Evolutionary conservation across 2,329 filamentous ascomycete genomes (phyloP), one percentile per base, ranked within the genome.

Genomic region (Beauveria sp.): DNA sequence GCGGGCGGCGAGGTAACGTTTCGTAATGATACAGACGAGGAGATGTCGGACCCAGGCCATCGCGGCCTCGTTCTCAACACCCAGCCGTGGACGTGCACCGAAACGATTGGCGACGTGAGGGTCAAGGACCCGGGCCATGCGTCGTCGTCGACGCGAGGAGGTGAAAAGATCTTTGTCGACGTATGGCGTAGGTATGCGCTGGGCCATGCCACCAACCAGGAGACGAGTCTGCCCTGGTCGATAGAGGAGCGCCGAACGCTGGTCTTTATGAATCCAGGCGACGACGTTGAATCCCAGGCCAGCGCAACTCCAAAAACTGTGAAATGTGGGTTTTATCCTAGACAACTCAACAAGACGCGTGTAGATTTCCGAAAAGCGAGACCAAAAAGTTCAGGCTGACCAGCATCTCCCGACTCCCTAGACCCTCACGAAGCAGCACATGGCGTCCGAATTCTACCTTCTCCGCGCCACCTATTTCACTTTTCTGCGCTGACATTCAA

Each of bases 401-500:
- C 16, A 16, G 28, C 5, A 37, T 14, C 34, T 51, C 16, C 28
- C 20, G 22, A 37, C 43, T 3, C 40, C 28, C 14, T 47, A 77
- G 76, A 71, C 55, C 71, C 72, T 30, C 68, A 72, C 57, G 46
- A 68, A 0, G 71, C 77, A 8, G 70, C 70, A 18, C 72, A 75
- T 63, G 69, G 70, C 24, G 70, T 89, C 66, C 75, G 77, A 0
- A 75, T 96, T 26, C 82, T 76, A 0, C 91, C 92, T 1, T 86
- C 87, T 2, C 79, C 83, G 3, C 78, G 82, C 5, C 82, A 97
- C 5, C 84, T 99, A 59, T 96, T 96, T 76, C 86, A 92, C 62
- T 97, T 93, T 78, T 94, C 89, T 22, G 92, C 92, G 0, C 83
- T 99, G 40, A 93, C 90, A 2, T 92, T 91, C 78, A 99, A 99